Evolutionary conservation across 202 grass and related monocot species (phyloP).

Genomic region (Brachypodium distachyon): DNA sequence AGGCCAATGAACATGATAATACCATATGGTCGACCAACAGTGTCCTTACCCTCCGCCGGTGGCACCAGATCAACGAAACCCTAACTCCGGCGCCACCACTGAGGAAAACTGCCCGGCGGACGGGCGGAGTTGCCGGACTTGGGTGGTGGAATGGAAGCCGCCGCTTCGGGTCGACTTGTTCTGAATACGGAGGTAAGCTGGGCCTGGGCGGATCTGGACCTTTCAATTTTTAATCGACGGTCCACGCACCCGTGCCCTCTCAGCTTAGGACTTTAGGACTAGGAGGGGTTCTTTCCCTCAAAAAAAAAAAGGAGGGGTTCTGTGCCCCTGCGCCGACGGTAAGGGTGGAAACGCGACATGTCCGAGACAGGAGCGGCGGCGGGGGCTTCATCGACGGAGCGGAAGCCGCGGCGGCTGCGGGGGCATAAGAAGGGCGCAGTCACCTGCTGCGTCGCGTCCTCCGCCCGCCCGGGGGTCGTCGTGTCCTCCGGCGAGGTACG

Average conservation of each 20-base stretch:
- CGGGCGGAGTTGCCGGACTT: background rate
- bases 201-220: background rate
- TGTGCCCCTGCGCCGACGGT: too few species aligned
- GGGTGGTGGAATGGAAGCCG: background rate
- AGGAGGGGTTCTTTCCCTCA: background rate
- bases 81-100: background rate
- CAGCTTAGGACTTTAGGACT: too few species aligned
- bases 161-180: background rate
- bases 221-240: constrained; percentile 10
- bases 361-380: constrained; percentile 12
- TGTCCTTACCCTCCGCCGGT: background rate
- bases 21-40: background rate
- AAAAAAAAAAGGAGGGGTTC: too few species aligned
- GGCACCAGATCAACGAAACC: background rate
- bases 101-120: background rate
- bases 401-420: constrained; percentile 49
- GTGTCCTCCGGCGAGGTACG: constrained; percentile 74
- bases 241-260: background rate
- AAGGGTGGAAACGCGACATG: constrained; percentile 7
- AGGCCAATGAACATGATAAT: background rate
- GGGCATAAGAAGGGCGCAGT: constrained; percentile 62
- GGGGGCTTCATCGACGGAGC: background rate
- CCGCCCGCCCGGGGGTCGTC: constrained; percentile 52
- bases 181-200: background rate
- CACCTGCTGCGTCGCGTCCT: constrained; percentile 74